phyloP scores from a whole-genome alignment of 306 rosid genomes.

The Oxytropis ochrocephala region DNA sequence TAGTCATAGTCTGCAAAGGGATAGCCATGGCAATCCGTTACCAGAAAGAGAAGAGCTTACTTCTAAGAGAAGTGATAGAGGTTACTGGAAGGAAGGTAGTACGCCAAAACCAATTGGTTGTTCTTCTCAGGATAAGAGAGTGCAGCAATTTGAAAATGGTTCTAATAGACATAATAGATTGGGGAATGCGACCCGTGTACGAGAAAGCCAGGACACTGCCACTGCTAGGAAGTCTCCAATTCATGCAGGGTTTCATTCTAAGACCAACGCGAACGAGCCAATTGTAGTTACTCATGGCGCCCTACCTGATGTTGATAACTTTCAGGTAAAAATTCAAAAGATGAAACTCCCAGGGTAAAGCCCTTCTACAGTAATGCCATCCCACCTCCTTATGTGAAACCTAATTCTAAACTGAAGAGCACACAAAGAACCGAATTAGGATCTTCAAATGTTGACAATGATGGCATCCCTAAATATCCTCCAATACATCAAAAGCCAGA shows the following conservation, averaged over 20 bases:
- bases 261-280: conserved; percentile 35
- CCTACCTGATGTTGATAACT: conserved; percentile 25
- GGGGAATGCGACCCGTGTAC: conserved; percentile 33
- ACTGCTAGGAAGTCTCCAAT: conserved; percentile 33
- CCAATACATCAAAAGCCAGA: conserved; percentile 33
- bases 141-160: conserved; percentile 36
- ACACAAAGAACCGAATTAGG: conserved; percentile 22
- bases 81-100: conserved; percentile 36
- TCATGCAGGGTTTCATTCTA: conserved; percentile 29
- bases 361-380: conserved; percentile 43
- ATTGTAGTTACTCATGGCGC: conserved; percentile 31
- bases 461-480: conserved; percentile 30
- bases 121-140: conserved; percentile 51
- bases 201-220: conserved; percentile 33
- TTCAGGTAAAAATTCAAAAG: conserved; percentile 36
- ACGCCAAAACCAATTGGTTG: conserved; percentile 33
- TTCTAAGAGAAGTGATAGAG: conserved; percentile 35
- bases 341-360: conserved; percentile 45
- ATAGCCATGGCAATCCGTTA: conserved; percentile 24
- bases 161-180: conserved; percentile 30
- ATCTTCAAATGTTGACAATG: conserved; percentile 22
- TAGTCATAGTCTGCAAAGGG: conserved; percentile 28
- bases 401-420: conserved; percentile 45
- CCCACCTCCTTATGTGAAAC: conserved; percentile 89
- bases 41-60: conserved; percentile 38